Conservation (phyloP, 495 filamentous ascomycete species). For the Xylaria venustula region DNA sequence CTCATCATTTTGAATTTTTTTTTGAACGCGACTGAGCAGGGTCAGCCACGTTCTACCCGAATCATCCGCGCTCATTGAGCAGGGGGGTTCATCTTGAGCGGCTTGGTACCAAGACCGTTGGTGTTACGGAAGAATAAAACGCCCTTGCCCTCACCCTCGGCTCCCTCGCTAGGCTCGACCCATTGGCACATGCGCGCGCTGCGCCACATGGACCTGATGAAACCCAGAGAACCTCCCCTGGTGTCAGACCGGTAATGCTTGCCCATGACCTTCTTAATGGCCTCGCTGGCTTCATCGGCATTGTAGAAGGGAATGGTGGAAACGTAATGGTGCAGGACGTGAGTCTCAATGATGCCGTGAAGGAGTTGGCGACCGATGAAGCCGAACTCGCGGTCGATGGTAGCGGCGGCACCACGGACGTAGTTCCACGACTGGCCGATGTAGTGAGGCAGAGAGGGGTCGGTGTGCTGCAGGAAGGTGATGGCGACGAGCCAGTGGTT, state of each 20-base stretch:
- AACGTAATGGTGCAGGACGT: slow-evolving; percentile 88
- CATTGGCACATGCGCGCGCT: slow-evolving; percentile 72
- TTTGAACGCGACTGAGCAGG: too few relatives aligned
- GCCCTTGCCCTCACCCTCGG: slow-evolving; percentile 61
- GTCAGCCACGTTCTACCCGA: not conserved
- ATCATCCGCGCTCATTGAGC: not conserved
- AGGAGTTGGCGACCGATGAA: slow-evolving; percentile 84
- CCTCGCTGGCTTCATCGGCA: slow-evolving; percentile 82
- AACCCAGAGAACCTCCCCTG: slow-evolving; percentile 60
- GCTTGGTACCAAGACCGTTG: slow-evolving; percentile 70
- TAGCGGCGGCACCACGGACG: slow-evolving; percentile 79
- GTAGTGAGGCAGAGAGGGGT: slow-evolving; percentile 84
- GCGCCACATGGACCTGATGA: slow-evolving; percentile 62
- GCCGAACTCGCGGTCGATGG: slow-evolving; percentile 85
- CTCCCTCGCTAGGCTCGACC: slow-evolving; percentile 67
- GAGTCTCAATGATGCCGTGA: slow-evolving; percentile 90
- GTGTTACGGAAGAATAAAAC: slow-evolving; percentile 72
- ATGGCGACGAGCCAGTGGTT: slow-evolving; percentile 93
- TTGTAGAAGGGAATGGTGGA: slow-evolving; percentile 87
- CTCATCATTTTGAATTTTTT: too few relatives aligned
- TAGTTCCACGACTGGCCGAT: slow-evolving; percentile 74
- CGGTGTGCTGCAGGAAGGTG: slow-evolving; percentile 90
- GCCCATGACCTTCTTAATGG: slow-evolving; percentile 82
- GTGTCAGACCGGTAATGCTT: slow-evolving; percentile 73
- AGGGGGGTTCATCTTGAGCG: slow-evolving; percentile 46